phyloP scores from a whole-genome alignment of 208 protist species.

The Borovskyia barvae region DNA sequence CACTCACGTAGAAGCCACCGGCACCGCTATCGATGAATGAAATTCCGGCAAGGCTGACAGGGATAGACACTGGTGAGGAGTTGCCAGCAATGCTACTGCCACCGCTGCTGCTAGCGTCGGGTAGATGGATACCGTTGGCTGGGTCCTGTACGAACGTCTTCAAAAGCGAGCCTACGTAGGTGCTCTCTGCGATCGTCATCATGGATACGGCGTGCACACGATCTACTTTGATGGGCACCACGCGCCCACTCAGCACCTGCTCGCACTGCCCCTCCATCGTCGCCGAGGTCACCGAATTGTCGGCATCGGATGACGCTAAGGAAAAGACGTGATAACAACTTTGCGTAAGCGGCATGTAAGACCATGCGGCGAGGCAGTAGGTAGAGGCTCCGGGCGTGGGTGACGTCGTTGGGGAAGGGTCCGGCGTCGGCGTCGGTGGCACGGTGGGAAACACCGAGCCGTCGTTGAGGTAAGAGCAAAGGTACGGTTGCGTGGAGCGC shows the following conservation, averaged over 20 bases:
- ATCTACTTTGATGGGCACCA: slow-evolving; percentile 20
- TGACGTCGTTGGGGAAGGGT: slow-evolving; percentile 1
- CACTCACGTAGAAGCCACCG: slow-evolving; percentile 48
- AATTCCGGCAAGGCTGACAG: slow-evolving; percentile 43
- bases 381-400: slow-evolving; percentile 1
- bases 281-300: slow-evolving; percentile 24
- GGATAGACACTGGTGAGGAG: neutral
- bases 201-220: slow-evolving; percentile 40
- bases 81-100: neutral
- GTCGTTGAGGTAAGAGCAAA: slow-evolving; percentile 75
- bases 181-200: slow-evolving; percentile 42
- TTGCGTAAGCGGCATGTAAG: slow-evolving; percentile 8
- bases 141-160: slow-evolving; percentile 10
- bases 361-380: slow-evolving; percentile 28
- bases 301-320: neutral
- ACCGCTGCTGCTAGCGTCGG: slow-evolving; percentile 2
- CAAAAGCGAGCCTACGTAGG: slow-evolving; percentile 40
- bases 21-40: slow-evolving; percentile 47
- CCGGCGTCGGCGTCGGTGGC: slow-evolving; percentile 23
- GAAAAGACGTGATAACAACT: slow-evolving; percentile 40
- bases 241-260: slow-evolving; percentile 20
- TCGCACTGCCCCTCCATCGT: slow-evolving; percentile 45
- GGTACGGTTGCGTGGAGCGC: slow-evolving; percentile 45
- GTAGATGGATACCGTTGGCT: neutral
- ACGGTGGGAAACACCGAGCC: slow-evolving; percentile 28